Percentiles rank a stretch among this genome's conserved stretches.
These are phyloP conservation scores for Oemleria cerasiformis DNA, from an alignment of 306 rosid species.

Conservation along the genomic window DNA sequence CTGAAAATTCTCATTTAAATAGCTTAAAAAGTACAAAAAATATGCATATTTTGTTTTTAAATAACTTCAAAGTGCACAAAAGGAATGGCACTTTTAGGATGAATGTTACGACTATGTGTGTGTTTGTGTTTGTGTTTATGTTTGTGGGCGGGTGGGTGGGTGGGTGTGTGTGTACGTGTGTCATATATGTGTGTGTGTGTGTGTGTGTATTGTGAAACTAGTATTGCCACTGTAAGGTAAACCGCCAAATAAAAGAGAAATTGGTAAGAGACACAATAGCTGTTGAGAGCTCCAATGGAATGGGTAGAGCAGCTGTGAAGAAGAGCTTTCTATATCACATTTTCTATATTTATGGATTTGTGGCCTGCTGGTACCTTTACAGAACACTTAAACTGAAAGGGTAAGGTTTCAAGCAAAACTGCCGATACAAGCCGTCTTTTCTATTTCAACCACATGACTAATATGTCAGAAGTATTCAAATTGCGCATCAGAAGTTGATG, in stretches of 20 bases:
- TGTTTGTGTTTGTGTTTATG: too few species aligned
- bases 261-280: neutral
- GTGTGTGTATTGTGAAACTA: neutral
- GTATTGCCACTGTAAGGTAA: neutral
- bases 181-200: too few species aligned
- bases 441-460: neutral
- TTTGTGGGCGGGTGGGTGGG: too few species aligned
- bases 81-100: too few species aligned
- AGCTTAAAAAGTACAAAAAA: too few species aligned
- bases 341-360: neutral
- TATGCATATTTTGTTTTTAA: too few species aligned
- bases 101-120: too few species aligned
- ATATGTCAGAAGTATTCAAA: neutral
- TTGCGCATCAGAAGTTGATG: neutral
- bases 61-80: too few species aligned
- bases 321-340: neutral
- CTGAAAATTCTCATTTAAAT: too few species aligned
- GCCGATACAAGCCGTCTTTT: neutral
- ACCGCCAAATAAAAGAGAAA: neutral
- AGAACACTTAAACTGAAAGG: neutral
- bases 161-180: too few species aligned
- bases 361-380: neutral
- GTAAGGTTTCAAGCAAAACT: constrained; percentile 5
- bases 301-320: neutral
- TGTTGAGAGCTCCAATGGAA: neutral